Base-by-base conservation (phyloP, 2,329 filamentous ascomycete species). In the Cryphonectria naterciae region DNA sequence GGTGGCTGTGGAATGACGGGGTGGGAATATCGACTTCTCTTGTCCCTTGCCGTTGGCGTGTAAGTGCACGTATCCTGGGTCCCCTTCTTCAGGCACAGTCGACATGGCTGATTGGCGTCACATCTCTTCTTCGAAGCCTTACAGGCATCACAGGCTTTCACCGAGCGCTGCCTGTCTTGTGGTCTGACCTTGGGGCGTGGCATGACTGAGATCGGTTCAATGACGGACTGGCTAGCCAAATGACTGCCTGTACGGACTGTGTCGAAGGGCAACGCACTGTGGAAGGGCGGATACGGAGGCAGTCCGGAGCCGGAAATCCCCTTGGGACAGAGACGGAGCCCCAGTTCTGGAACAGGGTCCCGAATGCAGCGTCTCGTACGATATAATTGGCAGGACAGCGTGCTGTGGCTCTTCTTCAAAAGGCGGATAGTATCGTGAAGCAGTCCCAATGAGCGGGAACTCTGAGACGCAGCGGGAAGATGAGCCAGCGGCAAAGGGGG, bases 121-220 rank as follows among this genome's bases (percentile, higher is more conserved):
- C 74, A 71, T 4, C 70, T 64, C 39, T 69, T 71, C 35, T 71
- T 71, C 19, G 70, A 71, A 28, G 67, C 70, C 43, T 71, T 71
- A 43, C 70, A 71, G 32, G 67, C 67, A 39, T 69, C 67, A 28
- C 70, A 71, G 1, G 70, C 70, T n/a, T 43, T 71, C 4, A 63
- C 67, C 5, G 70, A 71, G 37, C 70, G 70, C 62, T 71, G 70
- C n/a, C 70, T 43, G 62, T 71, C 70, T 62, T 71, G 66, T 35
- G 70, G 67, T 25, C 66, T 65, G 37, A 71, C 67, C 46, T 71
- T 71, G 2, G 67, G 70, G 39, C 70, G 70, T 32, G 70, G 70
- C 70, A 71, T 71, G 46, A 61, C 69, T 19, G 15, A 32, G 22
- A 10, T 65, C 2, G 22, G 32, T 22, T 35, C 64, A 25, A 39